phyloP scores from a whole-genome alignment of 352 stramenopile genomes.

The Aphanomyces stellatus region DNA sequence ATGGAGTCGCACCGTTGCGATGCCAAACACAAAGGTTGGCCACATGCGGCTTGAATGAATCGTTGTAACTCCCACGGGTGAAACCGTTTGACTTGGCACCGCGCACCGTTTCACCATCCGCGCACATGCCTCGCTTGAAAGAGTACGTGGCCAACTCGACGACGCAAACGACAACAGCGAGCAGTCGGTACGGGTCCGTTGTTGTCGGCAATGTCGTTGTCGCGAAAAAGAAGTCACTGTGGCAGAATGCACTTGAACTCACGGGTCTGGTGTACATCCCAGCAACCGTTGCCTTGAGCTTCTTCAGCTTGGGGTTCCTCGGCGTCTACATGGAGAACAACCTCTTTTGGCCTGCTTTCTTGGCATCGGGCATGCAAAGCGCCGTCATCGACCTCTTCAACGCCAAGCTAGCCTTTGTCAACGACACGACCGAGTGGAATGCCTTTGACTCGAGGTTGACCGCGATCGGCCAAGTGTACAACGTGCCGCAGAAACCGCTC shows the following conservation, averaged over 20 bases:
- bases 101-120: too few relatives aligned
- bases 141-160: too few relatives aligned
- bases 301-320: not conserved
- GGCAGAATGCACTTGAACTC: not conserved
- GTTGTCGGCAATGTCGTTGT: too few relatives aligned
- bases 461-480: not conserved
- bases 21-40: too few relatives aligned
- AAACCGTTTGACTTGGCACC: too few relatives aligned
- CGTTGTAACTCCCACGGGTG: too few relatives aligned
- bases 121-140: too few relatives aligned
- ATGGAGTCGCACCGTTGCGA: too few relatives aligned
- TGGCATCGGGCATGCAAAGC: not conserved
- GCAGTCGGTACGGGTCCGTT: too few relatives aligned
- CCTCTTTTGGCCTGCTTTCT: not conserved
- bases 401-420: not conserved
- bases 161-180: too few relatives aligned
- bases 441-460: not conserved
- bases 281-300: not conserved
- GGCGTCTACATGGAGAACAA: conserved; percentile 4
- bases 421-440: not conserved
- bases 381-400: conserved; percentile 7
- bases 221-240: not conserved
- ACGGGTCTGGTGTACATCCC: not conserved
- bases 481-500: not conserved
- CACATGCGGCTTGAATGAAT: too few relatives aligned